Evolutionary conservation across 1,139 yeast genomes (phyloP), one percentile per base, ranked within the genome.

Genomic region (Saccharomyces hybrid): DNA sequence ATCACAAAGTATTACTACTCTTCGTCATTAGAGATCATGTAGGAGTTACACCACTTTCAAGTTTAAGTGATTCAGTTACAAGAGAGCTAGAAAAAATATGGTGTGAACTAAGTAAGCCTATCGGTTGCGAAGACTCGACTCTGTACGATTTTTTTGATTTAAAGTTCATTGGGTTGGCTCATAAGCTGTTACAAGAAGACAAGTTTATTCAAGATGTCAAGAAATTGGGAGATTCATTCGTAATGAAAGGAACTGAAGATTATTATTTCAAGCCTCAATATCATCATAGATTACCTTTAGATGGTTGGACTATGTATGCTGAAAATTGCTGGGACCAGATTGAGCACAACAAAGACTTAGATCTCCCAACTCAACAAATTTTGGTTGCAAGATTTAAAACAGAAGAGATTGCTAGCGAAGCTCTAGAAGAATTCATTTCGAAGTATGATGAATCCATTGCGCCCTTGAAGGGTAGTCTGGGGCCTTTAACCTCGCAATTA

Each of bases 261-360:
- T 74, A 71, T n/a, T 77, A 76, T 55, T 88, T 89, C 74, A 80
- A 81, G 59, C 78, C 80, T 1, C 77, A 81, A 53, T 91, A 90
- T 67, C 96, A 89, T 65, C 91, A 95, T 61, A 77, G 80, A 53
- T 83, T 93, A 51, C 99, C 99, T 5, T 78, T 93, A 51, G 99
- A 93, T 70, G 99, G 97, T 13, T 93, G 99, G 98, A 81, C 95
- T 4, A 73, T 90, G 72, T 93, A 93, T 65, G 91, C 97, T 0
- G 85, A 84, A 54, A 88, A 84, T 65, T 85, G 96, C 61, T 93
- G 99, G 99, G 85, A 87, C 52, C 96, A 90, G 69, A 93, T 93
- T 64, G 96, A 90, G 70, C 78, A 80, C 57, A 93, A 93, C 71
- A 91, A 89, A 71, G 99, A 93, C 67, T 79, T 93, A 62, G 99